Percentiles rank a stretch among this genome's conserved stretches.
Evolutionary conservation across 768 basidiomycete genomes (phyloP).

Genomic region (Zangia roseola): DNA sequence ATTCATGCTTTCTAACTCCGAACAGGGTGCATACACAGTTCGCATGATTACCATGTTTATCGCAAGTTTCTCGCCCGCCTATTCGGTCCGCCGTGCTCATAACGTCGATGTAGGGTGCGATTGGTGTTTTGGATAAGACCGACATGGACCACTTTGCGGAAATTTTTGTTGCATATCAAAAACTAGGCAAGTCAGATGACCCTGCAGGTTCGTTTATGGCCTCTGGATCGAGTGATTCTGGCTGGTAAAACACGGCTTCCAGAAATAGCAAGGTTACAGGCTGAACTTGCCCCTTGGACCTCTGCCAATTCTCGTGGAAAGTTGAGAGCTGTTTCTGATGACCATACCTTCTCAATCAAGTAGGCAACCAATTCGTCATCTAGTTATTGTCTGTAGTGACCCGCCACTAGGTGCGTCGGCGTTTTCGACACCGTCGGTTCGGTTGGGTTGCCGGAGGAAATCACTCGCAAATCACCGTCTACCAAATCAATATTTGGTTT

Average conservation of each 20-base stretch:
- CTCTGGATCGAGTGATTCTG: background rate
- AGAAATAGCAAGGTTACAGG: conserved; percentile 41
- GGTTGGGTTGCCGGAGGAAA: conserved; percentile 65
- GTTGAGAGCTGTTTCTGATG: conserved; percentile 45
- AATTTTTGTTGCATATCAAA: conserved; percentile 62
- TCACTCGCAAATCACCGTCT: conserved; percentile 45
- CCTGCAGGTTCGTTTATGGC: conserved; percentile 36
- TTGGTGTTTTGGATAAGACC: conserved; percentile 66
- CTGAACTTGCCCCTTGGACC: conserved; percentile 54
- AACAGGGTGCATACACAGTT: conserved; percentile 72
- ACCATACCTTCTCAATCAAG: conserved; percentile 61
- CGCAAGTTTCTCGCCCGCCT: background rate
- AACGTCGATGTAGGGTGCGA: conserved; percentile 48
- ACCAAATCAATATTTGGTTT: conserved; percentile 62
- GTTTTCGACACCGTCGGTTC: conserved; percentile 82
- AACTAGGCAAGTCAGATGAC: conserved; percentile 54
- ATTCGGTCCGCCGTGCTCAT: background rate
- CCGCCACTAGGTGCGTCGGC: conserved; percentile 53
- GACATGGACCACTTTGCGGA: conserved; percentile 72
- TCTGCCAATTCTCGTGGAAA: conserved; percentile 52
- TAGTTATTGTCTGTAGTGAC: conserved; percentile 3
- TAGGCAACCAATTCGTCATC: conserved; percentile 27
- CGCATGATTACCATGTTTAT: conserved; percentile 70
- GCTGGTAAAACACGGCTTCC: background rate
- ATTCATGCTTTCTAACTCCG: conserved; percentile 3